Base-by-base conservation (phyloP, 106 monocot species). In the Phalaenopsis aphrodite region DNA sequence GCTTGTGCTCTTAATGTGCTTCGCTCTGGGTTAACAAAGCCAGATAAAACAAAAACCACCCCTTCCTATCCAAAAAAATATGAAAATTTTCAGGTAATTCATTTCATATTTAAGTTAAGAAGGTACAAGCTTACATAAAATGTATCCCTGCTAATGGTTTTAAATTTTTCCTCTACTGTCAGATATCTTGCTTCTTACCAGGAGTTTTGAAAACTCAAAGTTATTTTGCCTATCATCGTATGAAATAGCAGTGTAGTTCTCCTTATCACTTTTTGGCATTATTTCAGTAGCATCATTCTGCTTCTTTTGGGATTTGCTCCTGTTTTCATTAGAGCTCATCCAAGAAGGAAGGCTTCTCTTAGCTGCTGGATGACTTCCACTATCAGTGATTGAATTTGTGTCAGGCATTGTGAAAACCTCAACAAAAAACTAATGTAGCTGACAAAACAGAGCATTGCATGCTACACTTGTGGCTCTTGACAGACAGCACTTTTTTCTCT, bases 21-120 rank as follows among this genome's bases (percentile, higher is more conserved):
- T 48, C 98, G 82, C 80, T 98, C 94, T 42, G 98, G 98, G 77
- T 94, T 98, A 48, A 98, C 92, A 79, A 98, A 92, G 75, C 98
- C 98, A 3, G 94, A 98, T 41, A 98, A 78, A 12, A 71, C 98
- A 88, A 94, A 92, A 5, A 92, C 86, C 41, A 98, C 98, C 11
- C 98, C 98, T 56, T 98, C 88, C 94, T 98, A 85, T 55, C 76
- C 71, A 86, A 49, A 58, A 39, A 24, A 77, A 77, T 36, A 77
- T 36, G 24, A 52, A 19, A 55, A 24, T 55, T 36, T 9, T 4
- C 77, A 36, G 23, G 55, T 55, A 18, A 52, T 8, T 55, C 3
- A 36, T 55, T 55, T 77, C 19, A 75, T 45, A 74, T 42, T 30
- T 42, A 58, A 66, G 3, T 75, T 24, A 37, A 38, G 39, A 67